Conservation (phyloP, 495 filamentous ascomycete genomes). For the Staphylotrichum longicolle region DNA sequence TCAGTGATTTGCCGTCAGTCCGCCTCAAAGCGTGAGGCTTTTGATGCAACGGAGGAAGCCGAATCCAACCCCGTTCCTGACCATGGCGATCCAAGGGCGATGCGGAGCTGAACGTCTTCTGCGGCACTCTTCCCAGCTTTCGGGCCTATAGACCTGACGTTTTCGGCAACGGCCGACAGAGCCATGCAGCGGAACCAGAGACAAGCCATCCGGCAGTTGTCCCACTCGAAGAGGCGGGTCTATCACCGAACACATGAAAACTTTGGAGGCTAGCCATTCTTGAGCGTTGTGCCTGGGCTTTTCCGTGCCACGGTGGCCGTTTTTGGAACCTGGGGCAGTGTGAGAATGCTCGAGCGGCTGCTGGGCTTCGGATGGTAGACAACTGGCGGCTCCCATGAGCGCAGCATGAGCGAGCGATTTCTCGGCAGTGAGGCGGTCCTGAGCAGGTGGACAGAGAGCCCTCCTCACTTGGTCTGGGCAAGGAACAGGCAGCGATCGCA, state of each 20-base stretch:
- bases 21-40: conserved; percentile 2
- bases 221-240: conserved; percentile 22
- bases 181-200: conserved; percentile 29
- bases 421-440: conserved; percentile 13
- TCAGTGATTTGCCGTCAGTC: conserved; percentile 11
- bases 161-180: conserved; percentile 38
- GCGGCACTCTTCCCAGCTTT: conserved; percentile 26
- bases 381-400: conserved; percentile 20
- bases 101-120: conserved; percentile 19
- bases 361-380: conserved; percentile 3
- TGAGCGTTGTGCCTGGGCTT: conserved; percentile 9
- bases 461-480: conserved; percentile 1
- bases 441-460: neutral
- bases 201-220: conserved; percentile 32
- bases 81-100: conserved; percentile 16
- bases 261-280: conserved; percentile 12
- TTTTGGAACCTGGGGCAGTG: neutral
- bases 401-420: neutral
- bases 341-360: conserved; percentile 12
- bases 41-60: conserved; percentile 11
- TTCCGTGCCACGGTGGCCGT: neutral
- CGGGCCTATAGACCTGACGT: conserved; percentile 36
- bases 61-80: conserved; percentile 3
- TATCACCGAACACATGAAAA: conserved; percentile 33
- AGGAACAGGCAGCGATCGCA: conserved; percentile 3